Evolutionary conservation across 2,329 filamentous ascomycete genomes (phyloP), one percentile per base, ranked within the genome.

Genomic region (Acrocalymma vagum): DNA sequence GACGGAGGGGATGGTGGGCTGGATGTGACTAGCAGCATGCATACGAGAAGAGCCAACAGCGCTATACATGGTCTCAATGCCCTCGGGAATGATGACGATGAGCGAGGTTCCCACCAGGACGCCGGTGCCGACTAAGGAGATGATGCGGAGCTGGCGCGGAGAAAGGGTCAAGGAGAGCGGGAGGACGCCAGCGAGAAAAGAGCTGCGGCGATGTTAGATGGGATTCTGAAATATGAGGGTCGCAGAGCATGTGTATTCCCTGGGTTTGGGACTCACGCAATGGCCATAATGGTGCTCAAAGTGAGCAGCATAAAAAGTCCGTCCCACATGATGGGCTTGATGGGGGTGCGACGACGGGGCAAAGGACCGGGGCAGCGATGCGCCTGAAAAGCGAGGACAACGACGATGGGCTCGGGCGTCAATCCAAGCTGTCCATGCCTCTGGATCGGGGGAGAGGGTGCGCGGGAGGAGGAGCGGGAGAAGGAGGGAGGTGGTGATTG

Each of bases 41-140:
- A 53, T 38, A 33, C 62, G 59, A 30, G 47, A 50, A 33, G 60
- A 55, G 21, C 47, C 43, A 18, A 49, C 51, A 24, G 82, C 78
- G 55, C 74, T 84, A 56, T 94, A 90, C 42, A 96, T 80, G 3
- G 94, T 93, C 66, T 96, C 92, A 45, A 97, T 86, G 24, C 94
- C 94, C 71, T 99, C 94, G 1, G 94, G 94, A 60, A 99, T 96
- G 63, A 99, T 97, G 21, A 99, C 91, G 52, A 97, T 93, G 52
- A 99, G 80, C 1, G 93, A 93, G 18, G 94, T 97, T 23, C 94
- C 94, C 11, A 99, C 92, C 7, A 99, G 78, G 35, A 99, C 88
- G 29, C 94, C 94, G 70, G 96, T 90, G 37, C 94, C 94, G 66
- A 97, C 83, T 42, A 91, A 92, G 15, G 93, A 95, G 65, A 97